Percentiles rank a stretch among this genome's conserved stretches.
These are phyloP conservation scores for Zelonia costaricensis DNA, from an alignment of 208 protist genomes.

Conservation along the genomic window DNA sequence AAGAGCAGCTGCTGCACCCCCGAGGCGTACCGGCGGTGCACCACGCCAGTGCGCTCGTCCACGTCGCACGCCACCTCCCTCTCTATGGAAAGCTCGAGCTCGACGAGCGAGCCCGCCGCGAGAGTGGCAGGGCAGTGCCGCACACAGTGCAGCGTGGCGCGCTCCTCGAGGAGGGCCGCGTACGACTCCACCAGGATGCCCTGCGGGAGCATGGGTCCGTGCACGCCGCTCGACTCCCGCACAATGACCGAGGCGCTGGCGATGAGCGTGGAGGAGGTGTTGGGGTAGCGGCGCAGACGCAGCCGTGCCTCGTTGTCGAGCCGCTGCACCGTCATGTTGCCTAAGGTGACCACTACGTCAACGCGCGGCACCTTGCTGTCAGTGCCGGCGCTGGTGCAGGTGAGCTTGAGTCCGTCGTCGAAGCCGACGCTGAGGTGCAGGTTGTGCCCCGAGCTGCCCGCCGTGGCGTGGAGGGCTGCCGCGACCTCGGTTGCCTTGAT, in stretches of 20 bases:
- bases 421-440: conserved; percentile 52
- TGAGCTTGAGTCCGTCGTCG: conserved; percentile 74
- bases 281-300: conserved; percentile 19
- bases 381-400: conserved; percentile 31
- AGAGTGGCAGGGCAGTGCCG: conserved; percentile 30
- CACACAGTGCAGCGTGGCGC: conserved; percentile 34
- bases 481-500: conserved; percentile 64
- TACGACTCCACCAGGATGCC: conserved; percentile 14
- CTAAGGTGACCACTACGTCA: conserved; percentile 17
- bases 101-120: not conserved
- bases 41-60: conserved; percentile 43
- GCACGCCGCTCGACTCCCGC: conserved; percentile 14
- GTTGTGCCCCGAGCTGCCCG: not conserved
- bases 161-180: conserved; percentile 16
- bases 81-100: conserved; percentile 46
- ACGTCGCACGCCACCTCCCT: conserved; percentile 59
- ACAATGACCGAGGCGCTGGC: conserved; percentile 2
- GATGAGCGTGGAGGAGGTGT: conserved; percentile 22
- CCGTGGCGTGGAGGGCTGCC: conserved; percentile 56
- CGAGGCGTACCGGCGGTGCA: conserved; percentile 70
- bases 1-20: conserved; percentile 65
- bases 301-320: conserved; percentile 7
- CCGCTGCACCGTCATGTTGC: conserved; percentile 22
- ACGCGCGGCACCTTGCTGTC: conserved; percentile 10
- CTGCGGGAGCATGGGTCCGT: not conserved